A percentile compares a stretch with the other conserved stretches of the same genome.
These are phyloP conservation scores for Hericium erinaceus DNA, from an alignment of 768 basidiomycete species.

Conservation along the genomic window DNA sequence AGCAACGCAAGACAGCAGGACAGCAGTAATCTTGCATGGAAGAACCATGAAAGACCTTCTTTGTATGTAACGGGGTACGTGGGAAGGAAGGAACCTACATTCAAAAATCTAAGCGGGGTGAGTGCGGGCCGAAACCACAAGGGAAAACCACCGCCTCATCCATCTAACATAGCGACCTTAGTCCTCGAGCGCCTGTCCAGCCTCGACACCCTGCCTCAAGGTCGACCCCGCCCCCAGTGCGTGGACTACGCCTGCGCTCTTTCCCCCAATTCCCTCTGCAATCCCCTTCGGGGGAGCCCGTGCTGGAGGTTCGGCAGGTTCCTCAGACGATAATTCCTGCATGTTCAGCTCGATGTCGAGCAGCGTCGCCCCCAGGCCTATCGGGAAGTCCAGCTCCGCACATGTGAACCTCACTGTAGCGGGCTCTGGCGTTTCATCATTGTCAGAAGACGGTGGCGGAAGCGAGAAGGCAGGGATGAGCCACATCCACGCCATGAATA, in stretches of 20 bases:
- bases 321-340: constrained; percentile 18
- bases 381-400: constrained; percentile 69
- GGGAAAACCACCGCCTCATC: not conserved
- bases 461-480: constrained; percentile 80
- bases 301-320: not conserved
- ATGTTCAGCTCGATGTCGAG: constrained; percentile 59
- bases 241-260: constrained; percentile 11
- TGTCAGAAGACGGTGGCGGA: constrained; percentile 27
- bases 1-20: too few species aligned
- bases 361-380: constrained; percentile 61
- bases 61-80: too few species aligned
- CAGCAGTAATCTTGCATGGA: too few species aligned
- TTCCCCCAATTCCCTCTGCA: constrained; percentile 3
- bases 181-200: not conserved
- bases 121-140: too few species aligned
- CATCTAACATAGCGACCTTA: not conserved
- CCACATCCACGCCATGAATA: constrained; percentile 83
- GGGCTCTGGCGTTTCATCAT: constrained; percentile 14
- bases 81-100: too few species aligned
- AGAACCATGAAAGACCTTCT: too few species aligned
- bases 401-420: constrained; percentile 37
- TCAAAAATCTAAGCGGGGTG: too few species aligned
- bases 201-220: not conserved
- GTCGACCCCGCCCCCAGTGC: constrained; percentile 4
- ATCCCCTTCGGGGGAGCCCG: not conserved